Evolutionary conservation across 371 early-diverging fungal genomes (phyloP), one percentile per base, ranked within the genome.

Genomic region (Mucor piriformis): DNA sequence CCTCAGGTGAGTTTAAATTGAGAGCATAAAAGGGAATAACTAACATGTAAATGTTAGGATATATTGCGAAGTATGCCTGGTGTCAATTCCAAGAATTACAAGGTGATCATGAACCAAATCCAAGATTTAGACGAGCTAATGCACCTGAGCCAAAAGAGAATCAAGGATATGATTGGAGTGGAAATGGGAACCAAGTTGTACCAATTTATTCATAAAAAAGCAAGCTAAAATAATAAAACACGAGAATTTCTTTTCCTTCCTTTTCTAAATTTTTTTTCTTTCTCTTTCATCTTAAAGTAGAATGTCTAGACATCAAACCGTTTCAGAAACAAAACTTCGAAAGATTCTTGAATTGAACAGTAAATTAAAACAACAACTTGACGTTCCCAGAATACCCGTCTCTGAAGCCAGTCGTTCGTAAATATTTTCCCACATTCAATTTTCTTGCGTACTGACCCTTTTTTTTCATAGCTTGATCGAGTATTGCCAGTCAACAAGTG

Each of bases 21-120:
- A 21, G n/a, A 23, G 7, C 21, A 50, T 25, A 29, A 24, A 50
- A 20, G 68, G 11, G n/a, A n/a, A n/a, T n/a, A n/a, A n/a, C n/a
- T n/a, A n/a, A n/a, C n/a, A 29, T 29, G 29, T 29, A n/a, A n/a
- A 29, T 42, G 8, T 18, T 54, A 89, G 78, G 91, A 92, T 42
- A 76, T 96, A 15, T 79, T 95, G 20, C 85, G 92, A 33, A 77
- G 91, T 40, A 69, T 96, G 64, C 95, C 95, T 1, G 95, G 96
- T 0, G 86, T 96, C 40, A 91, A 85, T 0, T 82, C 83, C 4
- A 79, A 76, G 40, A 95, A 94, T 64, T 92, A 93, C 70, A 84
- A 85, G 40, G 46, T 69, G 2, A 81, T 96, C 16, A 92, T 93
- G 85, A 73, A 68, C 13, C 72, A 74, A 12, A 89, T 88, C 5